Evolutionary conservation across 257 asterid species (phyloP), one percentile per base, ranked within the genome.

Genomic region (Solanum tarijense): DNA sequence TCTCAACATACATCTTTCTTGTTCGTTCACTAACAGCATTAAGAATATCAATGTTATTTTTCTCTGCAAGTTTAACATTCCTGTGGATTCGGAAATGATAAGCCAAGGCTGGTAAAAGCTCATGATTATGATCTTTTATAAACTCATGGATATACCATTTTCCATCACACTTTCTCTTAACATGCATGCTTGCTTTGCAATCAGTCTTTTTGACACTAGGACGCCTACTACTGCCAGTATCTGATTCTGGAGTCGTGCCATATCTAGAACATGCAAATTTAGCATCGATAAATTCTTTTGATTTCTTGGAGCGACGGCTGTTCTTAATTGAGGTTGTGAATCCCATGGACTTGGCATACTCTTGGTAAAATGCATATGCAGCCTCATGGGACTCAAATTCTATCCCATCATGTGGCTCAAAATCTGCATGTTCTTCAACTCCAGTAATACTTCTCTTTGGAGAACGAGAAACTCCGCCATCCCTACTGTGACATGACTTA

Each of bases 181-280:
- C 99, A 86, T 96, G 99, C 98, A 96, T 96, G 89, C 98, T 97
- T 43, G 99, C 99, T 88, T 97, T 97, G 90, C 99, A 97, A 88
- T 93, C 98, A 0, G 99, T 97, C 91, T 96, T 97, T 85, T 91
- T 95, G 3, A 97, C 96, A 66, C 93, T 93, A 5, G 96, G 94
- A 88, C 98, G 96, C 83, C 99, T 90, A 90, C 95, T 92, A 82
- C 94, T 91, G 34, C 96, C 90, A 48, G 91, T 88, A 83, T 97
- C 99, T 20, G 98, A 91, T 91, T 97, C 98, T 20, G 98, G 99
- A 29, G 99, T 91, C 89, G 93, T 91, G 65, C 99, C 99, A 87
- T 97, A 97, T 90, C 99, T 93, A 25, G 98, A 96, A 88, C 99
- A 96, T 1, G 99, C 98, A 83, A 95, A 96, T 86, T 96, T 96